Percentiles rank a stretch among this genome's conserved stretches.
Conservation (phyloP, 1,284 basidiomycete species). For the Rhizoctonia solani region DNA sequence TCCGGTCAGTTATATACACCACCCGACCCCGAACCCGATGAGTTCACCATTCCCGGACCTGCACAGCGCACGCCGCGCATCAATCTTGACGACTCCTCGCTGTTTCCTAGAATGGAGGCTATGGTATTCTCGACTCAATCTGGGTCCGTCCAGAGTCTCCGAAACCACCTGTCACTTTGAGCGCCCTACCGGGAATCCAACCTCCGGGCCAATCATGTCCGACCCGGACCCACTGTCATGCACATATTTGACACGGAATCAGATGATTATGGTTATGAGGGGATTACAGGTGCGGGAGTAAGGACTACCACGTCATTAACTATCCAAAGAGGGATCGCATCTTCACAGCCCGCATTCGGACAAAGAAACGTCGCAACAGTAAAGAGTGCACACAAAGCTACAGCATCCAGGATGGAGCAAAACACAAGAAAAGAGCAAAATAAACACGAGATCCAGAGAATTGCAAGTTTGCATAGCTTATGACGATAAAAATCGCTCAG, state of each 20-base stretch:
- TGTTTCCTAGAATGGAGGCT: slow-evolving; percentile 1
- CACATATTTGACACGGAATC: background rate
- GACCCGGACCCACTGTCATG: background rate
- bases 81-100: slow-evolving; percentile 7
- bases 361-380: background rate
- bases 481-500: slow-evolving; percentile 1
- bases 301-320: background rate
- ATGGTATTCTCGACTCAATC: background rate
- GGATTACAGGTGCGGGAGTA: slow-evolving; percentile 31
- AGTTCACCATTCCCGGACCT: slow-evolving; percentile 2
- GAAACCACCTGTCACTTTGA: background rate
- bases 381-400: slow-evolving; percentile 17
- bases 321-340: slow-evolving; percentile 8
- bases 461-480: slow-evolving; percentile 2
- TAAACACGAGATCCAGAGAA: slow-evolving; percentile 7
- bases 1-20: background rate
- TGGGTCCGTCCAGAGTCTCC: background rate
- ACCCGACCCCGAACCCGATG: background rate
- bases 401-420: slow-evolving; percentile 31
- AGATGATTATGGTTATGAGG: slow-evolving; percentile 2
- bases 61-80: slow-evolving; percentile 12
- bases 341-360: slow-evolving; percentile 3
- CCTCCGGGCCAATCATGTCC: background rate
- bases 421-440: slow-evolving; percentile 18
- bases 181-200: background rate